Conservation (phyloP, 257 asterid species). For the Osmanthus fragrans region DNA sequence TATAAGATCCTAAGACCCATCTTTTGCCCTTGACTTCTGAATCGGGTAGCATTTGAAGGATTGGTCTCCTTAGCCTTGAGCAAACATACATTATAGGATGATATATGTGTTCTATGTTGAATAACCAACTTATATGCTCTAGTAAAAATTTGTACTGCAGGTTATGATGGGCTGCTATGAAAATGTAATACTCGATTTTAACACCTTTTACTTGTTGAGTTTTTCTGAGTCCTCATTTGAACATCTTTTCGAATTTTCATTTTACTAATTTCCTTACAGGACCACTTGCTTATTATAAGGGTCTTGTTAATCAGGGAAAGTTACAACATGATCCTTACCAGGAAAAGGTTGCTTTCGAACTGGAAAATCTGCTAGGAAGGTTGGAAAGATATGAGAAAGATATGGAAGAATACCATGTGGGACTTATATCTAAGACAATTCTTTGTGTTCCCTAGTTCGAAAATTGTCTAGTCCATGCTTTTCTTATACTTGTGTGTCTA, state of each 20-base stretch:
- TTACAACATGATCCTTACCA: constrained; percentile 85
- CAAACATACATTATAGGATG: neutral
- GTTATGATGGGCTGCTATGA: neutral
- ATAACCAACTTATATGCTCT: neutral
- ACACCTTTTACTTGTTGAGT: constrained; percentile 4
- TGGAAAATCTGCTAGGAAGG: constrained; percentile 74
- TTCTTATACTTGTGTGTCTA: constrained; percentile 20
- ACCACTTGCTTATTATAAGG: constrained; percentile 68
- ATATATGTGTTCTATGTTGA: neutral
- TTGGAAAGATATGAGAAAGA: constrained; percentile 84
- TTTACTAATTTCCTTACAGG: constrained; percentile 46
- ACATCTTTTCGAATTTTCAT: constrained; percentile 17
- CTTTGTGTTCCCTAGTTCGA: constrained; percentile 6
- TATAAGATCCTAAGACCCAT: neutral
- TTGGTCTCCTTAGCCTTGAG: neutral
- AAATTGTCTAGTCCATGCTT: constrained; percentile 6
- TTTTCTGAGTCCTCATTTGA: constrained; percentile 25
- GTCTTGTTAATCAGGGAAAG: constrained; percentile 81
- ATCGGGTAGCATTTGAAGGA: neutral
- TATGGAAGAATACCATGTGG: constrained; percentile 83
- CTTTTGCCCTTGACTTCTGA: neutral
- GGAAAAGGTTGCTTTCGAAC: constrained; percentile 80
- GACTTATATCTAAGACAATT: constrained; percentile 23
- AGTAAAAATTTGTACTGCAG: neutral
- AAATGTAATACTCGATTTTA: neutral